Base-by-base conservation (phyloP, 805 yeast species). In the Blastobotrys peoriensis region DNA sequence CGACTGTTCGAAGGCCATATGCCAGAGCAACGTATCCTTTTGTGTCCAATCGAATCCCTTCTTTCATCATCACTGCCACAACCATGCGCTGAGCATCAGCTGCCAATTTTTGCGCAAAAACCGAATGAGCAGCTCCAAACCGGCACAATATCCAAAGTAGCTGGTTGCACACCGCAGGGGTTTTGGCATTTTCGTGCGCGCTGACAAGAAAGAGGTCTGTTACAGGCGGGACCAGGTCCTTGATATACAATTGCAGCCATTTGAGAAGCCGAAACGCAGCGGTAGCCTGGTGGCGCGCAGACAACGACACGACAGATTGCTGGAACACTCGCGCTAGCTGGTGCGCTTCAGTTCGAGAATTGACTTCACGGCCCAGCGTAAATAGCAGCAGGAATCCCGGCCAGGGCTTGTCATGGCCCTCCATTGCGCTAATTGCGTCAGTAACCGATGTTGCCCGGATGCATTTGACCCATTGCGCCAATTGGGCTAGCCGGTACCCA, bases 11-110 rank as follows among this genome's bases (percentile, higher is more conserved):
- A 6, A 50, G 35, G 2, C 39, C 33, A 37, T 57, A 59, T 3
- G 64, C 60, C 30, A 62, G 38, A 6, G 59, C 58, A 16, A 59
- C 44, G 16, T 55, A 46, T 4, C 66, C 66, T 44, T 62, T 61
- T 2, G 56, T 43, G 41, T 61, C 64, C 5, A 62, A 8, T 2
- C 34, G 34, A 2, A 49, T 33, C 5, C 34, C 45, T 9, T 23
- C 25, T 5, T 27, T 25, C 8, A 48, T 55, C 42, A 57, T 45
- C 3, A 45, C 50, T 19, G 30, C 42, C 2, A 58, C 59, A 17
- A 61, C 37, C 22, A 49, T 34, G 20, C 50, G 44, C 36, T 56
- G 61, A 2, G 63, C 63, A 17, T 54, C 53, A 3, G 49, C 37
- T 6, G 60, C 46, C 13, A 48, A 38, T 13, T 47, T 41, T 4